phyloP scores from a whole-genome alignment of 129 eudicot genomes.

The Cynara cardunculus region DNA sequence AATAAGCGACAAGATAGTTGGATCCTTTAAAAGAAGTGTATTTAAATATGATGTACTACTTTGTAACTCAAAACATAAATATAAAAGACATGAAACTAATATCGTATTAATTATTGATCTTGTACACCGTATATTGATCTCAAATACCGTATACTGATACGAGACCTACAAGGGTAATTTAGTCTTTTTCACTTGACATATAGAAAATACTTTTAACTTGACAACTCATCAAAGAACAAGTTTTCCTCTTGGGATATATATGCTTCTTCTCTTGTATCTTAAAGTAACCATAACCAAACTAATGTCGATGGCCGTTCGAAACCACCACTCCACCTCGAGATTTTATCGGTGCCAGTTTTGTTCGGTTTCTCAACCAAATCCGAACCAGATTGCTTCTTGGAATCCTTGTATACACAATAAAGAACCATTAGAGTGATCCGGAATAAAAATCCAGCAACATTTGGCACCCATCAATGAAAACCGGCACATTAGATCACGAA shows the following conservation, averaged over 20 bases:
- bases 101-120: not conserved
- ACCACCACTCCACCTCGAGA: slow-evolving; percentile 18
- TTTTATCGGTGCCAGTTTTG: not conserved
- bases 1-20: too few species aligned
- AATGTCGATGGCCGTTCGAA: not conserved
- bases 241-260: slow-evolving; percentile 7
- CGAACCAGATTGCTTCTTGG: slow-evolving; percentile 9
- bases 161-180: slow-evolving; percentile 2
- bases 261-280: slow-evolving; percentile 8
- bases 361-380: slow-evolving; percentile 6
- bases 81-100: not conserved
- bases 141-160: too few species aligned
- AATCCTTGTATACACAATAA: slow-evolving; percentile 53
- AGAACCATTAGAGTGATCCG: slow-evolving; percentile 59
- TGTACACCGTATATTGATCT: slow-evolving; percentile 9
- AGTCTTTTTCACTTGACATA: slow-evolving; percentile 1
- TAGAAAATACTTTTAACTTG: not conserved
- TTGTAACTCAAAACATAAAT: not conserved
- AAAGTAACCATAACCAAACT: slow-evolving; percentile 5
- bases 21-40: too few species aligned
- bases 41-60: not conserved
- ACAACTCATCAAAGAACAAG: slow-evolving; percentile 6
- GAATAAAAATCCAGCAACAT: slow-evolving; percentile 52
- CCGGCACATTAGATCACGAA: not conserved
- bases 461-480: slow-evolving; percentile 48